Base-by-base conservation (phyloP, 805 yeast species). In the Huiozyma naganishii region DNA sequence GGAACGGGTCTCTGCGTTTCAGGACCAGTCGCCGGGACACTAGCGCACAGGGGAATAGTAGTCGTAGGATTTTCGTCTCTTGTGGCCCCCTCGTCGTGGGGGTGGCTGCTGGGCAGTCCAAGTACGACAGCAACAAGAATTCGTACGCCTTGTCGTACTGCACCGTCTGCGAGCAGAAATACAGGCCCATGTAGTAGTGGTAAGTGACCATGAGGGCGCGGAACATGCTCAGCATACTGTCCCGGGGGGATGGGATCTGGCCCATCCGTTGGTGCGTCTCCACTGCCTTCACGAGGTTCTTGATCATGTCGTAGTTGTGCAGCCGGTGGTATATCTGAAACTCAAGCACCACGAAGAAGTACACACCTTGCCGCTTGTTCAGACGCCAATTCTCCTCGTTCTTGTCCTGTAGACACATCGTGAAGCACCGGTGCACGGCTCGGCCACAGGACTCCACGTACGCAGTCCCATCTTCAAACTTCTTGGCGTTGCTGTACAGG, bases 371-470 rank as follows among this genome's bases (percentile, higher is more conserved):
- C 53, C 80, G 71, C 55, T 83, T 82, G 47, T 81, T 75, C 11
- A 8, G 33, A 10, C 53, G 52, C 0, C 39, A 41, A 17, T 60
- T 40, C 28, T 73, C 73, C n/a, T 76, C 73, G 47, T 77, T 78
- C 45, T 89, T 72, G 61, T 88, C 96, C 49, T 83, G 84, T 37
- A 88, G 67, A 48, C 95, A 84, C 4, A 83, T 57, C 45, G 82
- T 84, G 64, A 86, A 83, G 6, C 89, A 74, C 47, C 77, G 72
- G 59, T 86, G 87, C 43, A 87, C 69, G 2, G 80, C 71, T 47
- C 79, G 67, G 0, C 85, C 80, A 36, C 84, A 72, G 41, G 49
- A 62, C 49, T 76, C 58, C 46, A 69, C 72, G 13, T 27, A 36
- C 23, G 23, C 10, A 29, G 35, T 9, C 39, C 45, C 51, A 52